Evolutionary conservation across 805 yeast species (phyloP).

Genomic region (Kuraishia molischiana): DNA sequence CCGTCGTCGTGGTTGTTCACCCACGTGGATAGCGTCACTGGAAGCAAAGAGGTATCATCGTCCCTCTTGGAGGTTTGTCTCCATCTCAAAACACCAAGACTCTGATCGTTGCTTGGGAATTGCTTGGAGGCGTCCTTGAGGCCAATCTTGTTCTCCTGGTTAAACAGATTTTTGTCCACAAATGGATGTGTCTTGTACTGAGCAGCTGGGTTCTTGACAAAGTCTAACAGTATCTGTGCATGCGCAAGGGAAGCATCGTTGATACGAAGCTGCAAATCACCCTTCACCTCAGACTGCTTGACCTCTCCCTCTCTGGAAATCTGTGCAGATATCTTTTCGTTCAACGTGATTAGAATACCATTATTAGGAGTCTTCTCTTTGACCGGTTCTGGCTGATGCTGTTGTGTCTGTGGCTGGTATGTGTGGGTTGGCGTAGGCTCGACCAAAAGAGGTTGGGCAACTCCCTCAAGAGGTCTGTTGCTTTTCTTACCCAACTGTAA

Average conservation of each 20-base stretch:
- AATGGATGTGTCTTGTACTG: constrained; percentile 95
- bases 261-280: constrained; percentile 83
- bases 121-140: constrained; percentile 70
- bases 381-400: no score
- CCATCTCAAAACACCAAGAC: constrained; percentile 91
- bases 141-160: constrained; percentile 45
- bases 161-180: constrained; percentile 72
- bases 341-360: constrained; percentile 70
- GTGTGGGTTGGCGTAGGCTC: constrained; percentile 9
- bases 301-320: constrained; percentile 79
- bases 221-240: constrained; percentile 49
- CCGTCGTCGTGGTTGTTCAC: constrained; percentile 52
- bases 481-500: constrained; percentile 64
- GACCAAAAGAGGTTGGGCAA: constrained; percentile 8
- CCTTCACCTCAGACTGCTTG: constrained; percentile 67
- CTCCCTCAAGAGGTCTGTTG: constrained; percentile 11
- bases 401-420: constrained; percentile 11
- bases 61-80: constrained; percentile 66
- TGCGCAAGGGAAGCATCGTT: constrained; percentile 65
- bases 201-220: constrained; percentile 36
- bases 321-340: constrained; percentile 71
- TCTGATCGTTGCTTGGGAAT: constrained; percentile 87
- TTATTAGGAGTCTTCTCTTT: constrained; percentile 38
- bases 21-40: constrained; percentile 81
- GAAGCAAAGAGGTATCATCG: constrained; percentile 38